Evolutionary conservation across 306 rosid genomes (phyloP).

Genomic region (Vigna nakashimae): DNA sequence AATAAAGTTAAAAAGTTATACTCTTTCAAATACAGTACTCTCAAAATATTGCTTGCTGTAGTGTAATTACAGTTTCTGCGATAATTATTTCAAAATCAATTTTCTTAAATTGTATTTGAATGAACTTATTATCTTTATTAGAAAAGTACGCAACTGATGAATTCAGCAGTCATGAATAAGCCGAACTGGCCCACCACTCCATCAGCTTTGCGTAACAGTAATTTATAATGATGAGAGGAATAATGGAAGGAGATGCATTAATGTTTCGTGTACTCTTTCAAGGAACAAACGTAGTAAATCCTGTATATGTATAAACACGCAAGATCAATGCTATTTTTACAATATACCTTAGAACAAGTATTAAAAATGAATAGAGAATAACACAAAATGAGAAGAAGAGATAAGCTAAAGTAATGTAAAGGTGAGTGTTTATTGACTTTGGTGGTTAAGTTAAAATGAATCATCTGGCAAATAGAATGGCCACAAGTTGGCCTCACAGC

Average conservation of each 20-base stretch:
- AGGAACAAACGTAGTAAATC: not conserved
- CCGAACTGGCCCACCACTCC: conserved; percentile 37
- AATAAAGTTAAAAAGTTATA: no score
- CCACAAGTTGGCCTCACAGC: not conserved
- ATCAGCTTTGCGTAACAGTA: conserved; percentile 13
- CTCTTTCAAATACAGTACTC: no score
- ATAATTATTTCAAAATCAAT: not conserved
- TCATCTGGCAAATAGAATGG: not conserved
- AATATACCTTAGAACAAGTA: no score
- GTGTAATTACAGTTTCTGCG: not conserved
- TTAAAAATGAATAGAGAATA: no score
- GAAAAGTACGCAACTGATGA: no score
- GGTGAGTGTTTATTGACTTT: no score
- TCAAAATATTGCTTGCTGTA: not conserved
- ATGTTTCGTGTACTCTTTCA: not conserved
- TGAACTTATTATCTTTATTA: no score
- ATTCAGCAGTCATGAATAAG: not conserved
- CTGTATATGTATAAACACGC: not conserved
- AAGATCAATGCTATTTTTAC: no score
- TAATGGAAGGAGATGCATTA: conserved; percentile 19
- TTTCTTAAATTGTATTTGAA: no score
- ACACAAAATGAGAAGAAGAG: no score
- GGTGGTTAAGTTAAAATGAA: not conserved
- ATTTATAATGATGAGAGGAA: not conserved
- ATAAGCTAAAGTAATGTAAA: no score